These are phyloP conservation scores for Bassia scoparia DNA, from an alignment of 148 eudicot genomes.

Conservation along the genomic window DNA sequence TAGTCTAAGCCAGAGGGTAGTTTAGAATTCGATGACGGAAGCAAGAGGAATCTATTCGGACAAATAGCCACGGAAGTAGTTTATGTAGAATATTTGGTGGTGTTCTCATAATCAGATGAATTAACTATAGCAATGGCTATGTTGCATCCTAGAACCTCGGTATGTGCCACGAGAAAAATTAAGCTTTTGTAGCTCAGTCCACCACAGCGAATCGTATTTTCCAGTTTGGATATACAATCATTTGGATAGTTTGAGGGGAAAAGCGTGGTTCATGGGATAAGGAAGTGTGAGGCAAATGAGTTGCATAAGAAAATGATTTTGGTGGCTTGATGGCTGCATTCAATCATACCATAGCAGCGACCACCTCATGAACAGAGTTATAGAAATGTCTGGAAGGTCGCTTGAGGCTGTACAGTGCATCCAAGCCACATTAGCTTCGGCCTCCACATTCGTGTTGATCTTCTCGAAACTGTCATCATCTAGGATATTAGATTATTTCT, in stretches of 20 bases:
- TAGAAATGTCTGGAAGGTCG: constrained; percentile 4
- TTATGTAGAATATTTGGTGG: no score
- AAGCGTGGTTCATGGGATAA: neutral
- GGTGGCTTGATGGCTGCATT: constrained; percentile 27
- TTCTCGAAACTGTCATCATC: neutral
- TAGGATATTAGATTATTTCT: no score
- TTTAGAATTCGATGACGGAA: constrained; percentile 12
- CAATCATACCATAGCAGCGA: neutral
- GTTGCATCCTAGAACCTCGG: constrained; percentile 21
- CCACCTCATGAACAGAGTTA: neutral
- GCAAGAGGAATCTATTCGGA: constrained; percentile 22
- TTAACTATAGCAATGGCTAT: constrained; percentile 18
- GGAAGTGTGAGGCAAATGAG: constrained; percentile 18
- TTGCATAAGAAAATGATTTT: constrained; percentile 30
- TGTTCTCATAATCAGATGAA: constrained; percentile 18
- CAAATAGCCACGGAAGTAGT: no score
- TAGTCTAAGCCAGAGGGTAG: constrained; percentile 20
- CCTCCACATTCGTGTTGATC: neutral
- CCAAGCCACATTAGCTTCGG: neutral
- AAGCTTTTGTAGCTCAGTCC: neutral
- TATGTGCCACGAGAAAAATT: neutral
- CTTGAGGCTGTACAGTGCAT: constrained; percentile 1
- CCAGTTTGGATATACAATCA: constrained; percentile 26
- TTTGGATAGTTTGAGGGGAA: constrained; percentile 14
- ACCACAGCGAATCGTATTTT: constrained; percentile 4